Base-by-base conservation (phyloP, 495 filamentous ascomycete species). In the Trichocladium antarcticum region DNA sequence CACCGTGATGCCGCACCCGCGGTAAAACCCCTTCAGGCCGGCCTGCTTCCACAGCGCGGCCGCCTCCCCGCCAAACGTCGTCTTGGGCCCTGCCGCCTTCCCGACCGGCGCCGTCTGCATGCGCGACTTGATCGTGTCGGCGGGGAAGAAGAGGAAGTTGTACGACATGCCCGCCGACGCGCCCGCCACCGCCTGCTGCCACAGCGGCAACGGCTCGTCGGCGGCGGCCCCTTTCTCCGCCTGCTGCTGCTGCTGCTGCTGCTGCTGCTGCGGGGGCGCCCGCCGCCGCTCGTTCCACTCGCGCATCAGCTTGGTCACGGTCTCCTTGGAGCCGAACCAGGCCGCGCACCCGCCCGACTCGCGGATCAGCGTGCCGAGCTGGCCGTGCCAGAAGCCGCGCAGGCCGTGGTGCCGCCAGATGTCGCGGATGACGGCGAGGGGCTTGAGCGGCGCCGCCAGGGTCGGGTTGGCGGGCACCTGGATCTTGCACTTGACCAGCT, bases 401-500 rank as follows among this genome's bases (percentile, higher is more conserved):
- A 95, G 22, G 1, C 92, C 92, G 52, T 94, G 77, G 49, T 86
- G 78, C 1, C 80, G 81, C 49, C 85, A 92, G 10, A 96, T 77
- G 15, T 87, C 78, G 6, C 68, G 70, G 28, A 96, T 86, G 35
- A 94, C 68, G 20, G 85, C 62, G 22, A 67, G 51, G 15, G 67
- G 56, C 44, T 51, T 45, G 12, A 69, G 60, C 19, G 58, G 58
- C 5, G 31, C 27, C 31, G 61, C 49, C 16, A 52, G 36, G 29
- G 44, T 41, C 2, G 41, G 51, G 27, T 58, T 31, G 5, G 6
- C 70, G 6, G 76, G 69, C 17, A 94, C 88, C 64, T 99, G 93
- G 75, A 99, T 93, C 68, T 90, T 90, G 75, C 93, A 99, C 68
- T 99, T 99, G 59, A 99, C 83, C 39, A 99, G 77, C 64, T 99